Evolutionary conservation across 2,329 filamentous ascomycete species (phyloP).

Genomic region (Pseudogymnoascus sp.): DNA sequence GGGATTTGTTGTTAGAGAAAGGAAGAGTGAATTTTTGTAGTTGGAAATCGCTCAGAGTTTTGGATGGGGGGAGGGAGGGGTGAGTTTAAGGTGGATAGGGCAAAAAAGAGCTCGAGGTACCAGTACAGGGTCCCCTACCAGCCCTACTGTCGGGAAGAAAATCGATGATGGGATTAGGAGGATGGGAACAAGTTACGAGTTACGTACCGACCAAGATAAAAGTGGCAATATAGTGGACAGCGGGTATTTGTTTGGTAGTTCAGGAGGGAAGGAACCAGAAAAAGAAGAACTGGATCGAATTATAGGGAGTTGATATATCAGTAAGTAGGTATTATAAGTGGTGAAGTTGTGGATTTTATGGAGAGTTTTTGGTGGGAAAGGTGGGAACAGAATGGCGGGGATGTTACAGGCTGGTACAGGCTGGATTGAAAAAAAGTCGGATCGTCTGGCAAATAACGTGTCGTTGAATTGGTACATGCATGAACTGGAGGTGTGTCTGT

Average conservation of each 20-base stretch:
- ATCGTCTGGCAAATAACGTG: not conserved
- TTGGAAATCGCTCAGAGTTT: conserved; percentile 1
- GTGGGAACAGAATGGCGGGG: not conserved
- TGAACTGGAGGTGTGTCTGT: not conserved
- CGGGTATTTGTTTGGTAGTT: not conserved
- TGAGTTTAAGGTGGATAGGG: not conserved
- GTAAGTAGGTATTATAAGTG: not conserved
- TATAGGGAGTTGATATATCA: not conserved
- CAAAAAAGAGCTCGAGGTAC: not conserved
- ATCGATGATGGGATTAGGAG: not conserved
- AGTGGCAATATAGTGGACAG: not conserved
- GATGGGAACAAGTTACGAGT: not conserved
- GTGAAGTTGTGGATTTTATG: conserved; percentile 1
- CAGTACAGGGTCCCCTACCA: not conserved
- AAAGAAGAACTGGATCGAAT: not conserved
- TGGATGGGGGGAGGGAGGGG: not conserved
- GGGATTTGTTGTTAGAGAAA: not conserved
- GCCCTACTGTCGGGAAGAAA: not conserved
- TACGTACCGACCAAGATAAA: not conserved
- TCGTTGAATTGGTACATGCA: not conserved
- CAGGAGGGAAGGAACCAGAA: not conserved
- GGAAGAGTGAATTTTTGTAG: not conserved
- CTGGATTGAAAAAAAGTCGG: not conserved
- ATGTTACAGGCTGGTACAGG: not conserved
- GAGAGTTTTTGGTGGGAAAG: not conserved